Evolutionary conservation across 208 protist species (phyloP), one percentile per base, ranked within the genome.

Genomic region (Crithidia brevicula): DNA sequence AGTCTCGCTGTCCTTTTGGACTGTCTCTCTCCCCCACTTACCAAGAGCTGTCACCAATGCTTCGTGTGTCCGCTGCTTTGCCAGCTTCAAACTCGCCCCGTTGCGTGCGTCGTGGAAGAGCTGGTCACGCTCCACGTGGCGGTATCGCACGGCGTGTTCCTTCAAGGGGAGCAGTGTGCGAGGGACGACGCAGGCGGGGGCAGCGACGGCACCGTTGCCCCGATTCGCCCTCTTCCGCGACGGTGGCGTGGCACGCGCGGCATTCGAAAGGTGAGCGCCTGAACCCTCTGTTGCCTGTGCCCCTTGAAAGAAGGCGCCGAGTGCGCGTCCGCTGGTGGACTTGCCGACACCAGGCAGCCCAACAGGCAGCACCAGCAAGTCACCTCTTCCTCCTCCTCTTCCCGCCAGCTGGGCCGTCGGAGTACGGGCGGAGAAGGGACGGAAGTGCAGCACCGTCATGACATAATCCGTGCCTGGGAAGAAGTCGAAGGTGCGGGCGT

Each of bases 381-480:
- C 56, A 10, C 56, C 56, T 4, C 54, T 33, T 42, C 52, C 50
- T 15, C 3, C 7, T n/a, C 9, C 23, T 3, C 50, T 33, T 3
- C 13, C 5, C 23, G 18, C 52, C 4, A 22, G n/a, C n/a, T n/a
- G n/a, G n/a, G n/a, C n/a, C n/a, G n/a, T n/a, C n/a, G n/a, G n/a
- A n/a, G n/a, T 7, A 18, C 22, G 6, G 5, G 34, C 5, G 1
- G 38, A 18, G 4, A 76, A 40, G 0, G 75, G 67, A 8, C 34
- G 13, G 0, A 83, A 40, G 38, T 82, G 79, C 51, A 83, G 38
- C 40, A 82, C 77, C 3, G 76, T 82, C 79, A 85, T 85, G n/a
- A 83, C 72, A 67, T 82, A 83, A 40, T 72, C 59, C 0, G 76
- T 83, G 16, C 73, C 72, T 8, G 72, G 79, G 38, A 89, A 77